These are phyloP conservation scores for Tuber melanosporum DNA, from an alignment of 495 filamentous ascomycete species.

Conservation along the genomic window DNA sequence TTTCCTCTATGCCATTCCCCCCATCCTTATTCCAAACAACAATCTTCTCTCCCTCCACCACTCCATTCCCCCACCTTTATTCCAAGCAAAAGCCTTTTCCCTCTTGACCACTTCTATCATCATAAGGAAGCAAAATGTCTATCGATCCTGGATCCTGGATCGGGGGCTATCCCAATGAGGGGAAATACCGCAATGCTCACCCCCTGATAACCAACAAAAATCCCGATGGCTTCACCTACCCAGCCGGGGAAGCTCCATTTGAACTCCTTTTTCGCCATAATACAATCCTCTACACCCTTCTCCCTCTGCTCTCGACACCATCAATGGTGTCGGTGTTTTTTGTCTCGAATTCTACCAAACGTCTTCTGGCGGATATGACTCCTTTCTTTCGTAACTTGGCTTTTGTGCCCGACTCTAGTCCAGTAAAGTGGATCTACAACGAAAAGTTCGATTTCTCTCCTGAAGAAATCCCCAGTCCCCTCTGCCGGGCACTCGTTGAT, in stretches of 20 bases:
- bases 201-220: neutral
- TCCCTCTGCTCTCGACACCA: constrained; percentile 20
- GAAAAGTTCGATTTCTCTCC: neutral
- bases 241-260: constrained; percentile 4
- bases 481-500: neutral
- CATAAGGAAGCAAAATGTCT: neutral
- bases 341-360: constrained; percentile 16
- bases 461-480: neutral
- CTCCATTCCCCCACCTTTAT: neutral
- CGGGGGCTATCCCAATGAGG: neutral
- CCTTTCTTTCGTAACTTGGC: constrained; percentile 30
- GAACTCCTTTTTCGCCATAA: constrained; percentile 25
- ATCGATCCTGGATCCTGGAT: neutral
- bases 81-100: neutral
- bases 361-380: constrained; percentile 12
- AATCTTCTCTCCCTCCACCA: too few relatives aligned
- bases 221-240: constrained; percentile 9
- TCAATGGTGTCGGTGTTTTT: constrained; percentile 23
- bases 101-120: neutral
- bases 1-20: too few relatives aligned
- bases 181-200: too few relatives aligned
- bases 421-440: constrained; percentile 15
- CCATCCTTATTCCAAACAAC: too few relatives aligned
- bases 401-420: constrained; percentile 18
- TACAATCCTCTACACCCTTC: constrained; percentile 12